phyloP scores from a whole-genome alignment of 1,284 basidiomycete genomes.

The Rhodotorula sp. region DNA sequence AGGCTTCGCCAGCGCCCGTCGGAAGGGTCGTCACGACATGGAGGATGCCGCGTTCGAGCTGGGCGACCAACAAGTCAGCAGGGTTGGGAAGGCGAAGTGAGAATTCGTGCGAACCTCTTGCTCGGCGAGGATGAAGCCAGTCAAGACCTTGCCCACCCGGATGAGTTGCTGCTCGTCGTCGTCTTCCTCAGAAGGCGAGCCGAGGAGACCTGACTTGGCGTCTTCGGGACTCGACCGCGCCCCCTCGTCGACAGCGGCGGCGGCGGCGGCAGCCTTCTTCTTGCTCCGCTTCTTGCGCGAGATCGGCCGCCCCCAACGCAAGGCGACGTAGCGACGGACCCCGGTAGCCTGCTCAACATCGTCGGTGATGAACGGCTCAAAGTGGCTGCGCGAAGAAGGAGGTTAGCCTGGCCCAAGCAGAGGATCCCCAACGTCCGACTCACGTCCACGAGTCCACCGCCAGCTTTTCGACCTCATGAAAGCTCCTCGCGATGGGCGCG shows the following conservation, averaged over 20 bases:
- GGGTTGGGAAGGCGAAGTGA: no score
- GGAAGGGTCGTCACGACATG: conserved; percentile 26
- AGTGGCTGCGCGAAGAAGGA: conserved; percentile 8
- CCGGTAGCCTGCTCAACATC: conserved; percentile 17
- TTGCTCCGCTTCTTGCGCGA: conserved; percentile 27
- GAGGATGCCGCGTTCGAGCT: conserved; percentile 21
- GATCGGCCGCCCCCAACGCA: conserved; percentile 26
- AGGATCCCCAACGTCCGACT: not conserved
- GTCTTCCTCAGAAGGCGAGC: not conserved
- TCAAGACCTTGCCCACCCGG: conserved; percentile 19
- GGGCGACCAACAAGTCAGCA: not conserved
- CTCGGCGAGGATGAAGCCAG: conserved; percentile 32
- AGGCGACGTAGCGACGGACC: conserved; percentile 16
- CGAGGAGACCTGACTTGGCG: not conserved
- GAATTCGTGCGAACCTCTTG: conserved; percentile 21
- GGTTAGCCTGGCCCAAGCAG: not conserved
- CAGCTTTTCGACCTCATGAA: conserved; percentile 28
- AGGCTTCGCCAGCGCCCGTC: conserved; percentile 32
- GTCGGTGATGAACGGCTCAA: conserved; percentile 21
- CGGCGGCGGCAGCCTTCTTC: not conserved
- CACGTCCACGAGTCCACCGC: conserved; percentile 31
- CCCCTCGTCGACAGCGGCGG: not conserved
- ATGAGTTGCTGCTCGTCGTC: not conserved
- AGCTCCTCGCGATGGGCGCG: conserved; percentile 25
- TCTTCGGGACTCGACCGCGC: conserved; percentile 1